Percentiles rank a stretch among this genome's conserved stretches.
Evolutionary conservation across 495 filamentous ascomycete species (phyloP).

Genomic region (Hyaloscypha finlandica): DNA sequence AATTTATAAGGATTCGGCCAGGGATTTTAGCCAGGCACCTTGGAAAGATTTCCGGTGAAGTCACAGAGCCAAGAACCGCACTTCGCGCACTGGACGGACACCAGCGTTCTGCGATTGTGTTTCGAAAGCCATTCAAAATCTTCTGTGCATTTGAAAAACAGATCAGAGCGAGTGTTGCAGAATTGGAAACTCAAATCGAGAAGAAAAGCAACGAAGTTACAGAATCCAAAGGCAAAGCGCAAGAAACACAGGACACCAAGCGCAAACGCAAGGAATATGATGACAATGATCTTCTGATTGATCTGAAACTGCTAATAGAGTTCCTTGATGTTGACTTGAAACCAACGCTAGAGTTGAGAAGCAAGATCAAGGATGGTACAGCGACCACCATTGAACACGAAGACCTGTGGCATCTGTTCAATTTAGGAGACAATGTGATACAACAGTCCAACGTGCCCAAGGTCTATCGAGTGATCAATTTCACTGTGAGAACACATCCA

Average conservation of each 20-base stretch:
- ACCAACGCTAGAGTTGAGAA: constrained; percentile 7
- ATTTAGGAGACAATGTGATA: neutral
- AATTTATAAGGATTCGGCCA: no score
- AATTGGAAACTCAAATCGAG: neutral
- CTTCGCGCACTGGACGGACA: no score
- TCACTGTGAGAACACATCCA: neutral
- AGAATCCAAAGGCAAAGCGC: no score
- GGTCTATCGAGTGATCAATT: constrained; percentile 2
- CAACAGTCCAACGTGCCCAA: neutral
- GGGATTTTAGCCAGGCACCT: neutral
- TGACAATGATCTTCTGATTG: neutral
- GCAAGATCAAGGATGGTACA: neutral
- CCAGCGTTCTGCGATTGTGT: neutral
- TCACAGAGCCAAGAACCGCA: no score
- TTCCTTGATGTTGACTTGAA: constrained; percentile 9
- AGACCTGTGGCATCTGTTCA: constrained; percentile 12
- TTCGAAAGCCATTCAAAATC: constrained; percentile 3
- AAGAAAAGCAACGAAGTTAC: neutral
- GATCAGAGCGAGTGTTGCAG: neutral
- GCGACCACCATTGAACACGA: neutral
- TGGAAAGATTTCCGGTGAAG: neutral
- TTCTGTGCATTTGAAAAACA: neutral
- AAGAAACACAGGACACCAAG: no score
- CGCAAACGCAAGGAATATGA: neutral
- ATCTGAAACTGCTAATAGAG: constrained; percentile 3